A percentile compares a stretch with the other conserved stretches of the same genome.
phyloP scores from a whole-genome alignment of 306 rosid genomes.

The Vicia sativa region DNA sequence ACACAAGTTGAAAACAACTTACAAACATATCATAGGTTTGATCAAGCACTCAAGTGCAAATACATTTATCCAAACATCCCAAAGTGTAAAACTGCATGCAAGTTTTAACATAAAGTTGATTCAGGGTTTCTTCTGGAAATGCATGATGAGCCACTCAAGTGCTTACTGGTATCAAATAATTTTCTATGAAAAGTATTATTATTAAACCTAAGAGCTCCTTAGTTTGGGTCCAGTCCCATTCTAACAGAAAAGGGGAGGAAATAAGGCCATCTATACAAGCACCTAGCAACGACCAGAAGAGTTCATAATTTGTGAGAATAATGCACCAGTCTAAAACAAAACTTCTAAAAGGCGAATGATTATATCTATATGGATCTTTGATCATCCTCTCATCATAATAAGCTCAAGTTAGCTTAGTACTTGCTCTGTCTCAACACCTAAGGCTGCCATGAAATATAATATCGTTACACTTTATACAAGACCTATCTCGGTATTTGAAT shows the following conservation, averaged over 20 bases:
- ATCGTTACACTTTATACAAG: background rate
- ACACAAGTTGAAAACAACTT: no score
- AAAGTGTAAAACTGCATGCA: no score
- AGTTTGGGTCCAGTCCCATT: background rate
- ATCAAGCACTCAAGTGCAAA: background rate
- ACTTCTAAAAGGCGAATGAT: background rate
- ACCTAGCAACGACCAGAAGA: background rate
- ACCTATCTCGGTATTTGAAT: background rate
- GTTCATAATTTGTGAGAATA: background rate
- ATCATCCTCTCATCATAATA: background rate
- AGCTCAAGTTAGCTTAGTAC: background rate
- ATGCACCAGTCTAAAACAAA: background rate
- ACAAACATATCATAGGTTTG: no score
- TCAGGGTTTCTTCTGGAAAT: conserved; percentile 2
- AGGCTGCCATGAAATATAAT: background rate
- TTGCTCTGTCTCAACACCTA: background rate
- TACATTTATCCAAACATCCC: background rate
- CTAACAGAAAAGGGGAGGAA: background rate
- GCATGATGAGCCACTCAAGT: background rate
- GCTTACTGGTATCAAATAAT: background rate
- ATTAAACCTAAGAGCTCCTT: background rate
- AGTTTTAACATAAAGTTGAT: background rate
- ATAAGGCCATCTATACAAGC: background rate
- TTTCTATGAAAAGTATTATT: background rate
- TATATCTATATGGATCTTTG: background rate